phyloP scores from a whole-genome alignment of 148 eudicot species.

The Cornus florida region DNA sequence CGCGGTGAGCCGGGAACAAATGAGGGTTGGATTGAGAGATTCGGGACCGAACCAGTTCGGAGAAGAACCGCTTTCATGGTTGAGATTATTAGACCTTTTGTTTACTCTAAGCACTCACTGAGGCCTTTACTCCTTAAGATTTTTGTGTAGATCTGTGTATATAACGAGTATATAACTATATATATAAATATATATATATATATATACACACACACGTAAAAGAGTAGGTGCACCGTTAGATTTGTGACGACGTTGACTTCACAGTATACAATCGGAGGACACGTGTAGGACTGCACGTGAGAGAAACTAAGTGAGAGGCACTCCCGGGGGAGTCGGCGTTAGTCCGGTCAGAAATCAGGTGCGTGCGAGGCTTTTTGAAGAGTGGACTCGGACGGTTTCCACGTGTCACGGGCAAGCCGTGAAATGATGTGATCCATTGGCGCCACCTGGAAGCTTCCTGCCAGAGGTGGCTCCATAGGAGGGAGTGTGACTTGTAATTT shows the following conservation, averaged over 20 bases:
- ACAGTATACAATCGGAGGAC: background rate
- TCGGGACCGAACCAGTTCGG: conserved; percentile 53
- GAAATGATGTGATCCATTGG: background rate
- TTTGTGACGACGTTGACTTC: background rate
- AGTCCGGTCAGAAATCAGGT: background rate
- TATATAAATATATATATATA: too few species aligned
- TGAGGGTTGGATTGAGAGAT: too few species aligned
- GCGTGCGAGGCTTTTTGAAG: background rate
- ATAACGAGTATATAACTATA: too few species aligned
- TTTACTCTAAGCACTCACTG: background rate
- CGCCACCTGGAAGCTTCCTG: background rate
- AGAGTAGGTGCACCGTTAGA: background rate
- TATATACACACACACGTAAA: background rate
- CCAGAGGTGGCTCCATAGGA: background rate
- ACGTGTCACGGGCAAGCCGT: background rate
- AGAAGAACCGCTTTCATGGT: conserved; percentile 47
- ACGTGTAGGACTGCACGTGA: conserved; percentile 30
- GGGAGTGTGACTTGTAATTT: too few species aligned
- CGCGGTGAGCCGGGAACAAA: too few species aligned
- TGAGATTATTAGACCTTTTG: background rate
- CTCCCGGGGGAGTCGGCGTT: conserved; percentile 23
- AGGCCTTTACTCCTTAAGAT: background rate
- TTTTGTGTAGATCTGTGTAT: background rate
- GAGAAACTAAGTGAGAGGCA: conserved; percentile 15
- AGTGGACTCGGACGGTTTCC: background rate